A percentile compares a stretch with the other conserved stretches of the same genome.
phyloP scores from a whole-genome alignment of 1,284 basidiomycete genomes.

The Inonotus obliquus region DNA sequence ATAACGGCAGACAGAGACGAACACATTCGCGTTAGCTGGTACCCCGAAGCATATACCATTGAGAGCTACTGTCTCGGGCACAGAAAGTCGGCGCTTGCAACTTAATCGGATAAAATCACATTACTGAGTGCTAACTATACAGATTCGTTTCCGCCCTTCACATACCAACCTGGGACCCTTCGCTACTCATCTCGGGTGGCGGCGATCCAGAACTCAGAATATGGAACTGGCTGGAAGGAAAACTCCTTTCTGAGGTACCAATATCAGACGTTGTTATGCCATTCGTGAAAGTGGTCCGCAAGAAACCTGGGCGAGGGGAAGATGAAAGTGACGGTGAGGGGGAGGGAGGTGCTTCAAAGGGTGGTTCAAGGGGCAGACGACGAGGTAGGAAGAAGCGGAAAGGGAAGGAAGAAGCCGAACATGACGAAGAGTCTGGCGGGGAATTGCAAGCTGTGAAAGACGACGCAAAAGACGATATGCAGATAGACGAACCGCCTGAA shows the following conservation, averaged over 20 bases:
- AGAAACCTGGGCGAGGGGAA: constrained; percentile 34
- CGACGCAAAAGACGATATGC: constrained; percentile 21
- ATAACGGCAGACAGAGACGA: constrained; percentile 90
- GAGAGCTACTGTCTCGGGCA: constrained; percentile 85
- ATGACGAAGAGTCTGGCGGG: constrained; percentile 21
- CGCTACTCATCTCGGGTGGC: constrained; percentile 75
- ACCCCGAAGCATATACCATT: constrained; percentile 77
- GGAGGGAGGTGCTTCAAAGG: constrained; percentile 24
- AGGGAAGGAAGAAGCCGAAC: constrained; percentile 22
- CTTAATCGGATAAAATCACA: neutral
- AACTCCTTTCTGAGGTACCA: constrained; percentile 45
- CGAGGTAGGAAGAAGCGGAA: constrained; percentile 29
- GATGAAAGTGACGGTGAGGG: constrained; percentile 33
- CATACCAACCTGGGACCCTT: constrained; percentile 49
- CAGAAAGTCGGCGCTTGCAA: constrained; percentile 53
- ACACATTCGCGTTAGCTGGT: constrained; percentile 89
- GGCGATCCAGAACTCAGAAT: constrained; percentile 75
- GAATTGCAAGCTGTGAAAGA: constrained; percentile 21
- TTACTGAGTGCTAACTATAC: constrained; percentile 1
- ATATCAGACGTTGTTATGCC: constrained; percentile 55
- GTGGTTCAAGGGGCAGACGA: constrained; percentile 23
- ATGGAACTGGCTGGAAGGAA: constrained; percentile 76
- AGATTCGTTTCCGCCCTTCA: constrained; percentile 84
- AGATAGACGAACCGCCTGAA: constrained; percentile 21
- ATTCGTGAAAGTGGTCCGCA: constrained; percentile 48